Percentiles rank a stretch among this genome's conserved stretches.
phyloP scores from a whole-genome alignment of 352 stramenopile species.

The Phytophthora macrochlamydospora region DNA sequence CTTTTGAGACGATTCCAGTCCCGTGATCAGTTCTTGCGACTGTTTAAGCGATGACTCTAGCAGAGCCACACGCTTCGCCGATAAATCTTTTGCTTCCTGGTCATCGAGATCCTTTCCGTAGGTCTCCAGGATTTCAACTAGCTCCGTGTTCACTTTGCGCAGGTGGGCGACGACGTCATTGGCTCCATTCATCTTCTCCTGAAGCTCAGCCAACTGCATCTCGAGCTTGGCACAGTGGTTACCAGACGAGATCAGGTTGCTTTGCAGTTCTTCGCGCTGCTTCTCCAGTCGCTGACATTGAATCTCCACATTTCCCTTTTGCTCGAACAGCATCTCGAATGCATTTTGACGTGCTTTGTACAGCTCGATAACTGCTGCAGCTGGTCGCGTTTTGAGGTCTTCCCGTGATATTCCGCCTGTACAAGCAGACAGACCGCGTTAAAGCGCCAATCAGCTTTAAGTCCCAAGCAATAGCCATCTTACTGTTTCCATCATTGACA shows the following conservation, averaged over 20 bases:
- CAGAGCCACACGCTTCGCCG: slow-evolving; percentile 39
- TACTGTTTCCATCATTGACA: slow-evolving; percentile 53
- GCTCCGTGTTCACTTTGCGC: slow-evolving; percentile 59
- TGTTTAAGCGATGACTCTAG: slow-evolving; percentile 58
- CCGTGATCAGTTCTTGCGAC: slow-evolving; percentile 51
- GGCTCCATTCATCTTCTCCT: slow-evolving; percentile 44
- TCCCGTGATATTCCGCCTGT: slow-evolving; percentile 47
- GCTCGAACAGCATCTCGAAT: slow-evolving; percentile 63
- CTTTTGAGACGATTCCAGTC: slow-evolving; percentile 43
- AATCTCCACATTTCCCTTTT: slow-evolving; percentile 58
- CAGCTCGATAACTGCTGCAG: slow-evolving; percentile 51
- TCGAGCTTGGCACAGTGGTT: slow-evolving; percentile 58
- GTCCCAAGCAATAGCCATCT: neutral
- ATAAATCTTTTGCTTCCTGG: slow-evolving; percentile 25
- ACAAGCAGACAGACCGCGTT: neutral
- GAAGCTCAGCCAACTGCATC: slow-evolving; percentile 47
- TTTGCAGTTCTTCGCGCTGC: slow-evolving; percentile 57
- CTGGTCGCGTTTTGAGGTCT: slow-evolving; percentile 48
- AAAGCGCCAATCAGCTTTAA: too few species aligned
- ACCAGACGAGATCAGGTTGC: slow-evolving; percentile 44
- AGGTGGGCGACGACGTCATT: slow-evolving; percentile 51
- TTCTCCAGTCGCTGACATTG: slow-evolving; percentile 54
- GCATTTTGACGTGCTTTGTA: slow-evolving; percentile 65
- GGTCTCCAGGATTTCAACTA: slow-evolving; percentile 66
- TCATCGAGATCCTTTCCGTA: slow-evolving; percentile 63